A percentile compares a stretch with the other conserved stretches of the same genome.
Evolutionary conservation across 2,329 filamentous ascomycete species (phyloP).

Genomic region (Exophiala bonariae): DNA sequence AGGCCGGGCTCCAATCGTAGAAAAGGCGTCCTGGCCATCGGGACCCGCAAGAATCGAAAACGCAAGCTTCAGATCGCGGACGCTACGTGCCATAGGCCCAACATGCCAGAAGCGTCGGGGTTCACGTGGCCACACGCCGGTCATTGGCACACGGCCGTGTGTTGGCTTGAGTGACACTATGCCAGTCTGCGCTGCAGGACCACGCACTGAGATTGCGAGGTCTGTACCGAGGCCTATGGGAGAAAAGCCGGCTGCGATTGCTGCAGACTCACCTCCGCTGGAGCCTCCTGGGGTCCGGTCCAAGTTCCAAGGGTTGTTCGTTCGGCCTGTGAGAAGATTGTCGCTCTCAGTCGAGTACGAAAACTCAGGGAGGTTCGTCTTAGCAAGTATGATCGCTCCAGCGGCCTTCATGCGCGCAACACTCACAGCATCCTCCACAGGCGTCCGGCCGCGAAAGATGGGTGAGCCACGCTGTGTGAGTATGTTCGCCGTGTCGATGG

Average conservation of each 20-base stretch:
- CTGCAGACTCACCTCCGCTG: slow-evolving; percentile 63
- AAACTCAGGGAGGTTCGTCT: slow-evolving; percentile 51
- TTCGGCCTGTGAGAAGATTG: slow-evolving; percentile 52
- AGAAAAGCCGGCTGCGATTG: slow-evolving; percentile 58
- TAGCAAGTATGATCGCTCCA: slow-evolving; percentile 55
- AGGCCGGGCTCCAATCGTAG: too few relatives aligned
- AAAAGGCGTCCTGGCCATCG: too few relatives aligned
- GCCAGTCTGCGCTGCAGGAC: slow-evolving; percentile 44
- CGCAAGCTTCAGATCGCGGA: slow-evolving; percentile 16
- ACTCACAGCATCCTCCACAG: slow-evolving; percentile 50
- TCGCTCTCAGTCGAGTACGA: not conserved
- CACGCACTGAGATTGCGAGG: slow-evolving; percentile 50
- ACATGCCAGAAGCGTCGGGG: too few relatives aligned
- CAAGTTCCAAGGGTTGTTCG: slow-evolving; percentile 64
- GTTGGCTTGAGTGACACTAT: slow-evolving; percentile 51
- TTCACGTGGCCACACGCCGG: slow-evolving; percentile 37
- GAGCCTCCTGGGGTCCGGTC: slow-evolving; percentile 64
- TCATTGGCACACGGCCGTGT: slow-evolving; percentile 46
- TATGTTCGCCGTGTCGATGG: slow-evolving; percentile 59
- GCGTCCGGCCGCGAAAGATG: slow-evolving; percentile 35
- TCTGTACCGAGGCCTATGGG: slow-evolving; percentile 59
- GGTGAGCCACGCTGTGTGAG: slow-evolving; percentile 60
- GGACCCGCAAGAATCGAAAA: slow-evolving; percentile 14
- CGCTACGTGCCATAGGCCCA: slow-evolving; percentile 18
- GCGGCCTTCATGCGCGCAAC: slow-evolving; percentile 51